Evolutionary conservation across 2,329 filamentous ascomycete genomes (phyloP), one percentile per base, ranked within the genome.

Genomic region (Gliomastix tumulicola): DNA sequence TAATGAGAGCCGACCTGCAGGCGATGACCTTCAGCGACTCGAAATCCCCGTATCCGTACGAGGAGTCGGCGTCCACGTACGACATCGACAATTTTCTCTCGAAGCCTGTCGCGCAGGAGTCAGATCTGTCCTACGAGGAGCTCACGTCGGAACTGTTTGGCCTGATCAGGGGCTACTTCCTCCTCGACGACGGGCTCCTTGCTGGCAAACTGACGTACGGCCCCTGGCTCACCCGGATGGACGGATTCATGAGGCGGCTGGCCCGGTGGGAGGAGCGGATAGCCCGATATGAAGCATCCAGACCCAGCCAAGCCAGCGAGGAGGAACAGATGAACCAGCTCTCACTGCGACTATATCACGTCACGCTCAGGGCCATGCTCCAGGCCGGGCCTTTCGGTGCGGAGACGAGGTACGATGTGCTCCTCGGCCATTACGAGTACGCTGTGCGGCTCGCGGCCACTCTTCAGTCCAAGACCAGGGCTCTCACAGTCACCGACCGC

Each of bases 11-110:
- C n/a, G 56, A 60, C 30, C 18, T 62, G 6, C 51, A 57, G 27
- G 53, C 52, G 42, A 53, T 60, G 50, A 50, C 55, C 1, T 58
- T 60, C 30, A 49, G 46, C 3, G 58, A 61, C 21, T 48, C 47
- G 0, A 46, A 41, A 5, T 51, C 53, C 4, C 56, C 56, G 2
- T 59, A 57, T 38, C 46, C 48, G 10, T 54, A 48, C 30, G 38
- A 36, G 13, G 35, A 44, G 1, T 34, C 44, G 3, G 41, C 47
- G 0, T 40, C 30, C 9, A 40, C 35, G 18, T 46, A 9, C 33
- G 12, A 4, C n/a, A 21, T n/a, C 18, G 8, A 21, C 31, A 6
- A 10, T 9, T n/a, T 20, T 25, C n/a, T 16, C 11, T 35, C 22
- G 4, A 9, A 4, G 3, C 22, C 18, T 5, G 8, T 16, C 17